Conservation (phyloP, 1,139 yeast genomes). For the Geotrichum carabidarum region DNA sequence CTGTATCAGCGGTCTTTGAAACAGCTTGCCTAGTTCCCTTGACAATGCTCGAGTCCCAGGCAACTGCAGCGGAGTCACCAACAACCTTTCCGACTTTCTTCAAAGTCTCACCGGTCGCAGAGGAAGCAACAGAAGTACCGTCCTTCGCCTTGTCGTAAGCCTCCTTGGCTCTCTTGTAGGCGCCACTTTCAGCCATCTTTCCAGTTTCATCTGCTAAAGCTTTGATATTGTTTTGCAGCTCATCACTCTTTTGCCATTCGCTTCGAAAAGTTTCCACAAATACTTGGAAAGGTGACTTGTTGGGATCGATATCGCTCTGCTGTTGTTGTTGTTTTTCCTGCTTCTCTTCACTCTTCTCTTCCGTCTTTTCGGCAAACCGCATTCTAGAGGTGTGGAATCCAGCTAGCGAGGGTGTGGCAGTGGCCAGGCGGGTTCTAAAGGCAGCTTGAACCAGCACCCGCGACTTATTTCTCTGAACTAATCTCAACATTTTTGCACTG, state of each 20-base stretch:
- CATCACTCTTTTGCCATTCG: constrained; percentile 88
- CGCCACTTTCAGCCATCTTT: constrained; percentile 87
- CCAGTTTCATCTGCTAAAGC: constrained; percentile 97
- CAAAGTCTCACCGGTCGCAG: constrained; percentile 79
- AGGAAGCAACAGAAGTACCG: constrained; percentile 39
- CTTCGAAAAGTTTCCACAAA: constrained; percentile 85
- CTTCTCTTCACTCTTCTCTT: constrained; percentile 1
- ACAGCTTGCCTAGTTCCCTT: constrained; percentile 82
- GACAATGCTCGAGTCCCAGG: constrained; percentile 96
- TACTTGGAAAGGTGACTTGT: constrained; percentile 81
- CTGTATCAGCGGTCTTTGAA: constrained; percentile 65
- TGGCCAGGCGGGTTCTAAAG: constrained; percentile 7
- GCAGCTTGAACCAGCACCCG: constrained; percentile 14
- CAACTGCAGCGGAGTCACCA: constrained; percentile 81
- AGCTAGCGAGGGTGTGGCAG: constrained; percentile 5
- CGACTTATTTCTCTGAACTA: constrained; percentile 10
- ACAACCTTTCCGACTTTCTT: constrained; percentile 91
- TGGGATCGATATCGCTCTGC: constrained; percentile 21
- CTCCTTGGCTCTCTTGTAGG: constrained; percentile 87
- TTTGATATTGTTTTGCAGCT: constrained; percentile 86
- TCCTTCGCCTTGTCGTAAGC: constrained; percentile 77
- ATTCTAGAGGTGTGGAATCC: constrained; percentile 16
- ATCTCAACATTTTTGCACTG: constrained; percentile 14
- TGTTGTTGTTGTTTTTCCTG: constrained; percentile 19
- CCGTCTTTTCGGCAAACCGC: not conserved